Conservation (phyloP, 148 eudicot species). For the Camellia japonica region DNA sequence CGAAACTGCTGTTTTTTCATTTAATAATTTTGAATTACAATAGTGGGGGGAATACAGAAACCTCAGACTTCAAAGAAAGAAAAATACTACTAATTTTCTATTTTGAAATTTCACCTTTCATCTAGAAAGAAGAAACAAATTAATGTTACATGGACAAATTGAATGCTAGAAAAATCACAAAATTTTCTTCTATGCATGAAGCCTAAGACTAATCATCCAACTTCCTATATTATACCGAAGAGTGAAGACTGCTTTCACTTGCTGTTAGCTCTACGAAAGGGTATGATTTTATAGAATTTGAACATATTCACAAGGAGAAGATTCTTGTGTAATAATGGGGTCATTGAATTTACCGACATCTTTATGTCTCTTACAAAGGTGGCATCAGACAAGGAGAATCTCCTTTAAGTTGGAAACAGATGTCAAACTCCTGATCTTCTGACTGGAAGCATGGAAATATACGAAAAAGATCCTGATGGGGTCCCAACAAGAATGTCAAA, state of each 20-base stretch:
- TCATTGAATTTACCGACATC: not conserved
- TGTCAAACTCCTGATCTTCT: conserved; percentile 18
- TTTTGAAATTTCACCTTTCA: conserved; percentile 24
- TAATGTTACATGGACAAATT: conserved; percentile 35
- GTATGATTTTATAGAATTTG: conserved; percentile 7
- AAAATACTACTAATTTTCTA: conserved; percentile 8
- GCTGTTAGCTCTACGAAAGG: conserved; percentile 20
- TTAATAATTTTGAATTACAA: not conserved
- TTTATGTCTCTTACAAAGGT: conserved; percentile 15
- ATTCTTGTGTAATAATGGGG: conserved; percentile 10
- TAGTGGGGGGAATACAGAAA: too few relatives aligned
- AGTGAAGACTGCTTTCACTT: conserved; percentile 15
- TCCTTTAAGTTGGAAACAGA: conserved; percentile 21
- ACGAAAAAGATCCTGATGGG: not conserved
- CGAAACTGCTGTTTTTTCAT: conserved; percentile 1
- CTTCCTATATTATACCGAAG: conserved; percentile 18
- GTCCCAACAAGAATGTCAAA: conserved; percentile 15
- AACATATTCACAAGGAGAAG: conserved; percentile 7
- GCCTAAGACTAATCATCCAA: not conserved
- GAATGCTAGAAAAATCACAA: conserved; percentile 3
- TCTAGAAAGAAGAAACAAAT: conserved; percentile 26
- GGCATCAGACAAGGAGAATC: conserved; percentile 9
- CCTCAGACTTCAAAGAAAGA: not conserved
- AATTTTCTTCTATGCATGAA: conserved; percentile 1
- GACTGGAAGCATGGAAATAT: conserved; percentile 7